phyloP scores from a whole-genome alignment of 2,329 filamentous ascomycete species.

The Ascocoryne sarcoides region DNA sequence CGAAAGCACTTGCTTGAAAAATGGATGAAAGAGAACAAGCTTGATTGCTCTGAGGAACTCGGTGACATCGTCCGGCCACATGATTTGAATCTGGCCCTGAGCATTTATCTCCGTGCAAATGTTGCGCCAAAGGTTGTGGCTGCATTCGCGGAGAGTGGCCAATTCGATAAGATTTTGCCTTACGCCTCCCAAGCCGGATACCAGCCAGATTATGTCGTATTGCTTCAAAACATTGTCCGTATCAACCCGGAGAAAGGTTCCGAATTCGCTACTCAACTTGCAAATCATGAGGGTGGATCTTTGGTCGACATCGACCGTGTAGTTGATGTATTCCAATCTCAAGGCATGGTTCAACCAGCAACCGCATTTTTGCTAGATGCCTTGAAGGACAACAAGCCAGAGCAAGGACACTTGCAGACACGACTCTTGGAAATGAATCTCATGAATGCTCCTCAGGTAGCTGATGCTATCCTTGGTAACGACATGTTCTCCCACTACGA shows the following conservation, averaged over 20 bases:
- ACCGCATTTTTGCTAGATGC: conserved; percentile 97
- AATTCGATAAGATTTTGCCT: conserved; percentile 93
- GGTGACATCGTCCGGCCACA: conserved; percentile 89
- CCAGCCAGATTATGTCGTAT: conserved; percentile 86
- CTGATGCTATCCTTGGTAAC: conserved; percentile 94
- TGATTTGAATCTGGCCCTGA: conserved; percentile 78
- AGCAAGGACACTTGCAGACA: conserved; percentile 89
- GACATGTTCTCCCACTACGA: conserved; percentile 99
- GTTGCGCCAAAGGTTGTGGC: conserved; percentile 91
- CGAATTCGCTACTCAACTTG: conserved; percentile 88
- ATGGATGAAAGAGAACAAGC: conserved; percentile 93
- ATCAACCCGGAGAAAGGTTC: conserved; percentile 88
- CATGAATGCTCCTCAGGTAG: conserved; percentile 91
- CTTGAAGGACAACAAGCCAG: conserved; percentile 86
- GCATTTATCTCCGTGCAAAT: conserved; percentile 85
- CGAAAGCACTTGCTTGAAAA: conserved; percentile 95
- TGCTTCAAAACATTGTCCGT: conserved; percentile 78
- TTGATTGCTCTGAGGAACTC: conserved; percentile 91
- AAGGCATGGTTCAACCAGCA: conserved; percentile 95
- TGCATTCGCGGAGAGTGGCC: conserved; percentile 87
- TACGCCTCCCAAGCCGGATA: conserved; percentile 82
- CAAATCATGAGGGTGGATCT: conserved; percentile 78
- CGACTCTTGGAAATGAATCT: conserved; percentile 97
- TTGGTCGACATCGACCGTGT: conserved; percentile 90
- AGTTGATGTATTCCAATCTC: conserved; percentile 95